These are phyloP conservation scores for Byssoonygena ceratinophila DNA, from an alignment of 2,329 filamentous ascomycete species.

Conservation along the genomic window DNA sequence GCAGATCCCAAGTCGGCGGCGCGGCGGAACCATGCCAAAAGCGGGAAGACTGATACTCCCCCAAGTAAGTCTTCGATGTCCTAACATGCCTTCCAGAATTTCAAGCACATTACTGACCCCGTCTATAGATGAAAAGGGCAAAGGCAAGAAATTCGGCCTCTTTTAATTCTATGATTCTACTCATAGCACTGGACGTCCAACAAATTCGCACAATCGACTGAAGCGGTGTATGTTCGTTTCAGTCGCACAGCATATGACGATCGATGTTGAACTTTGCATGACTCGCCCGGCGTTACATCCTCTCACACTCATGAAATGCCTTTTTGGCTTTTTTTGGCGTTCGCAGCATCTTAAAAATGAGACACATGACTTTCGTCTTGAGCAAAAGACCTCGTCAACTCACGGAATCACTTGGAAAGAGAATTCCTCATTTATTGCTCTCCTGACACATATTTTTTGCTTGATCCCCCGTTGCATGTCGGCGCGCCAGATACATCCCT, in stretches of 20 bases:
- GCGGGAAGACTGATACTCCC: conserved; percentile 17
- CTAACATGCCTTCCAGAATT: background rate
- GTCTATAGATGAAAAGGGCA: conserved; percentile 16
- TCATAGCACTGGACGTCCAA: background rate
- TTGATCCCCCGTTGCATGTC: too few relatives aligned
- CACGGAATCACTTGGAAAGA: background rate
- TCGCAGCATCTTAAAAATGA: background rate
- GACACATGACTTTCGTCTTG: background rate
- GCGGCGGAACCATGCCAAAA: conserved; percentile 14
- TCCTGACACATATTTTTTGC: too few relatives aligned
- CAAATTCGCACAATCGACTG: background rate
- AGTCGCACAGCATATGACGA: background rate
- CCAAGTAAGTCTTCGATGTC: background rate
- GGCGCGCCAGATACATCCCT: too few relatives aligned
- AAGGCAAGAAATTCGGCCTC: conserved; percentile 20
- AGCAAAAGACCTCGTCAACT: background rate
- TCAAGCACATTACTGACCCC: background rate
- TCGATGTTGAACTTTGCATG: background rate
- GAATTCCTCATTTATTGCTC: background rate
- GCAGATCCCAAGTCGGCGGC: conserved; percentile 25
- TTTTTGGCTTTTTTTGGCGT: background rate
- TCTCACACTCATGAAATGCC: background rate
- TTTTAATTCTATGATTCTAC: conserved; percentile 15
- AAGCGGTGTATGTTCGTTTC: background rate
- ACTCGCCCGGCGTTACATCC: background rate